Conservation (phyloP, 768 basidiomycete species). For the Chlorophyllum brunneum region DNA sequence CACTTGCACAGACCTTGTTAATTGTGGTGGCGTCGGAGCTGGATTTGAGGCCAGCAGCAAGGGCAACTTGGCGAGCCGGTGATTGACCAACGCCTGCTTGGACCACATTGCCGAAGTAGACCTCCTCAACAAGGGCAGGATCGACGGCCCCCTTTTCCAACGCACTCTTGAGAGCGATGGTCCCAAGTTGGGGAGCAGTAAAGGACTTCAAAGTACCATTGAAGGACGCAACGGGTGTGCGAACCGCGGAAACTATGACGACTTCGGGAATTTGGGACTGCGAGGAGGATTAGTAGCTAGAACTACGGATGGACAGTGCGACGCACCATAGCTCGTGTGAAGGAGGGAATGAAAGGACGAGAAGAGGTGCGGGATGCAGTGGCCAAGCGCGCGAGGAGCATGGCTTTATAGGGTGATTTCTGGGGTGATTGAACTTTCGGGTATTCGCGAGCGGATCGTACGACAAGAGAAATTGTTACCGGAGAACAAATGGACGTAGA, state of each 20-base stretch:
- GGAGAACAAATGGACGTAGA: not conserved
- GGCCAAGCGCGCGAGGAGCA: constrained; percentile 42
- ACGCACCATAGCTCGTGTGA: constrained; percentile 52
- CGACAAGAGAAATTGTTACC: constrained; percentile 27
- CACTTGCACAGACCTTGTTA: constrained; percentile 99
- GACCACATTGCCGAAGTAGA: constrained; percentile 97
- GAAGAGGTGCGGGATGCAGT: constrained; percentile 38
- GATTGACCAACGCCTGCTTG: constrained; percentile 97
- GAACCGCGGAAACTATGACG: constrained; percentile 89
- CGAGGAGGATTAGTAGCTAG: constrained; percentile 3
- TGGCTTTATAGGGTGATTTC: constrained; percentile 28
- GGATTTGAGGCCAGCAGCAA: constrained; percentile 78
- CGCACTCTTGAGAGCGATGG: constrained; percentile 86
- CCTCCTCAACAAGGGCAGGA: constrained; percentile 84
- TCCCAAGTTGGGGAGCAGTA: constrained; percentile 89
- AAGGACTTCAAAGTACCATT: constrained; percentile 86
- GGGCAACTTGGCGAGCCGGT: constrained; percentile 97
- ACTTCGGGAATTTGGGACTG: constrained; percentile 61
- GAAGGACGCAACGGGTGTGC: constrained; percentile 92
- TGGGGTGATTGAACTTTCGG: constrained; percentile 18
- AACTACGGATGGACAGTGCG: constrained; percentile 1
- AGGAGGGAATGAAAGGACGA: constrained; percentile 32
- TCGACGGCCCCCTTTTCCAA: constrained; percentile 76
- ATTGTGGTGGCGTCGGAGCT: constrained; percentile 96
- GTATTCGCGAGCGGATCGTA: constrained; percentile 30